Evolutionary conservation across 495 filamentous ascomycete species (phyloP).

Genomic region (Apiosordaria backusii): DNA sequence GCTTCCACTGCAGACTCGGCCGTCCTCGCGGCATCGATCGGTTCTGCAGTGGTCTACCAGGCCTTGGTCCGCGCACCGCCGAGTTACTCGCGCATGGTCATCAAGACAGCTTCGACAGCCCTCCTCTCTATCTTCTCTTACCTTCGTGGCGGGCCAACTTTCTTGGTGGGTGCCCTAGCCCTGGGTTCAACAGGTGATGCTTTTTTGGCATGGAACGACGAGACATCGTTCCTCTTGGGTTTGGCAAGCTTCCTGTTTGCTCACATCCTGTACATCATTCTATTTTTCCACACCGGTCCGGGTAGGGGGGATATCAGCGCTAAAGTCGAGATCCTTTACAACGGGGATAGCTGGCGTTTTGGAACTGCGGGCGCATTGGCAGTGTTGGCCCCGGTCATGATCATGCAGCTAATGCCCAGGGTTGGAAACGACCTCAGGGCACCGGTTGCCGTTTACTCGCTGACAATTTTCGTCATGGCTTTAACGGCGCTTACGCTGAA

Average conservation of each 20-base stretch:
- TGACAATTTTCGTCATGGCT: slow-evolving; percentile 44
- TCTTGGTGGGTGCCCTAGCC: slow-evolving; percentile 20
- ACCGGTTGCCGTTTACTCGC: slow-evolving; percentile 50
- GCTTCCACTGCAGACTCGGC: slow-evolving; percentile 1
- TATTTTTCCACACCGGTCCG: slow-evolving; percentile 14
- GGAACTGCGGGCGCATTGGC: slow-evolving; percentile 8
- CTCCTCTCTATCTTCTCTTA: slow-evolving; percentile 20
- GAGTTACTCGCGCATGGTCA: slow-evolving; percentile 15
- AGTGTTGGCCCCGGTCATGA: slow-evolving; percentile 12
- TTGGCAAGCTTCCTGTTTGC: slow-evolving; percentile 28
- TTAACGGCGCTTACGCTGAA: slow-evolving; percentile 22
- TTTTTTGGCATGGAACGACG: slow-evolving; percentile 29
- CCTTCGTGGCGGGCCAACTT: slow-evolving; percentile 11
- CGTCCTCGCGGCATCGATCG: slow-evolving; percentile 23
- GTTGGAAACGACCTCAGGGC: slow-evolving; percentile 39
- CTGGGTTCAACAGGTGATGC: slow-evolving; percentile 26
- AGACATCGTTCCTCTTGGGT: slow-evolving; percentile 23
- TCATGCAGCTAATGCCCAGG: slow-evolving; percentile 21
- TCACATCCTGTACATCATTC: slow-evolving; percentile 26
- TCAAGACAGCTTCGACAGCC: slow-evolving; percentile 28
- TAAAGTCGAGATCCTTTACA: neutral
- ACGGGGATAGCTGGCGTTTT: slow-evolving; percentile 4
- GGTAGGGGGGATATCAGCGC: neutral
- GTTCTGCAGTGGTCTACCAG: slow-evolving; percentile 19
- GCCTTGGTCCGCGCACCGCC: slow-evolving; percentile 20